Percentiles rank a stretch among this genome's conserved stretches.
Evolutionary conservation across 352 stramenopile genomes (phyloP).

Genomic region (Phytophthora idaei): DNA sequence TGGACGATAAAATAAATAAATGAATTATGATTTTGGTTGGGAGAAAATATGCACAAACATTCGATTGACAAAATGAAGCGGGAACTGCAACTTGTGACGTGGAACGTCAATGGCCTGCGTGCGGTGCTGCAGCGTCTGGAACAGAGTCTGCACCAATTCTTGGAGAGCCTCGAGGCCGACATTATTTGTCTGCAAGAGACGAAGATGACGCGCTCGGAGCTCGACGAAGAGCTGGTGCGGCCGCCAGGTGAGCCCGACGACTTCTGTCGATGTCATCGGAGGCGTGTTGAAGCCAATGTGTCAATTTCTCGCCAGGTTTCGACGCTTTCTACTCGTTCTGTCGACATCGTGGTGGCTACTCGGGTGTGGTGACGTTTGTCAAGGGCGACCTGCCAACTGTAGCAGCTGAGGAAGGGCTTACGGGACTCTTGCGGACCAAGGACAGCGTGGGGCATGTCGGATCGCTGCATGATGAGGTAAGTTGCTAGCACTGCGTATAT

Average conservation of each 20-base stretch:
- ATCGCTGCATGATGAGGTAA: constrained; percentile 52
- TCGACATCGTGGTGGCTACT: constrained; percentile 68
- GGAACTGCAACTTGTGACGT: constrained; percentile 69
- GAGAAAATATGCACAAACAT: constrained; percentile 8
- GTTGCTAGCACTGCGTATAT: not conserved
- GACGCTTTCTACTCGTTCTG: constrained; percentile 89
- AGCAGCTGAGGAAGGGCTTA: constrained; percentile 76
- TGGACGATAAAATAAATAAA: constrained; percentile 25
- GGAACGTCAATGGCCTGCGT: constrained; percentile 88
- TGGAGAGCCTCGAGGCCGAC: constrained; percentile 65
- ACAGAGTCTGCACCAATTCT: constrained; percentile 53
- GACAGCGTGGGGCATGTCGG: constrained; percentile 66
- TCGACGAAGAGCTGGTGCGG: constrained; percentile 78
- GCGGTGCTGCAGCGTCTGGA: constrained; percentile 70
- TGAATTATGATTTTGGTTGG: constrained; percentile 9
- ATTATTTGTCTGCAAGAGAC: constrained; percentile 89
- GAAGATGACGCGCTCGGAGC: constrained; percentile 83
- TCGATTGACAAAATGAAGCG: constrained; percentile 21
- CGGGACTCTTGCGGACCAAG: constrained; percentile 59
- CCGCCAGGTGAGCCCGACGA: constrained; percentile 44
- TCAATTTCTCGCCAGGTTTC: constrained; percentile 46
- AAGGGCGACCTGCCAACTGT: constrained; percentile 54
- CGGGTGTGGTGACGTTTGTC: constrained; percentile 80
- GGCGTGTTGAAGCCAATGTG: constrained; percentile 13
- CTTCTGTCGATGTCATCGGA: not conserved